phyloP scores from a whole-genome alignment of 768 basidiomycete species.

The Termitomyces sp. region DNA sequence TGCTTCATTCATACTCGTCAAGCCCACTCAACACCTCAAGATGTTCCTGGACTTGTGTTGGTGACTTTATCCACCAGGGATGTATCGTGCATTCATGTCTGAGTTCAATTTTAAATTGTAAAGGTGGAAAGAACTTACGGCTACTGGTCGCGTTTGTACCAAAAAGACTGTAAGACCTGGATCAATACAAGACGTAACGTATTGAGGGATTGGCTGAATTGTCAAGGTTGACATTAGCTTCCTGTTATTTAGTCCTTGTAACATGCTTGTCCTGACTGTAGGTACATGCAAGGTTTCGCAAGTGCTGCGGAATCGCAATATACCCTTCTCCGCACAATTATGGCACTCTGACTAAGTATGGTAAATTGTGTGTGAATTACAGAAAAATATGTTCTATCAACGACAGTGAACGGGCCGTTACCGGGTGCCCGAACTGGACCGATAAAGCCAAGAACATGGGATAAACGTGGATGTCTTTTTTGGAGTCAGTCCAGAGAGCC shows the following conservation, averaged over 20 bases:
- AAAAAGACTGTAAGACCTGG: neutral
- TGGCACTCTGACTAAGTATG: neutral
- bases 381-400: neutral
- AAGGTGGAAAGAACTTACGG: neutral
- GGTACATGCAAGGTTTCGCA: neutral
- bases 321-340: neutral
- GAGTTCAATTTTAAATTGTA: neutral
- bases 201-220: neutral
- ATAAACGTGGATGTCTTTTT: neutral
- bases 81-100: neutral
- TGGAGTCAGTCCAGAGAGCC: constrained; percentile 1
- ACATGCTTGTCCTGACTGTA: neutral
- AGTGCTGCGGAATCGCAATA: neutral
- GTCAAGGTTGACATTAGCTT: neutral
- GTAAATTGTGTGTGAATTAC: neutral
- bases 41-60: neutral
- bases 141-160: neutral
- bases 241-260: neutral
- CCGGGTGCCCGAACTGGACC: constrained; percentile 2
- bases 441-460: constrained; percentile 3
- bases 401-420: neutral
- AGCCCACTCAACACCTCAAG: neutral
- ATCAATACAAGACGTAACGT: no score
- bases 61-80: neutral
- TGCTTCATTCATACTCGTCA: neutral